phyloP scores from a whole-genome alignment of 805 yeast genomes.

The Diddensiella santjacobensis region DNA sequence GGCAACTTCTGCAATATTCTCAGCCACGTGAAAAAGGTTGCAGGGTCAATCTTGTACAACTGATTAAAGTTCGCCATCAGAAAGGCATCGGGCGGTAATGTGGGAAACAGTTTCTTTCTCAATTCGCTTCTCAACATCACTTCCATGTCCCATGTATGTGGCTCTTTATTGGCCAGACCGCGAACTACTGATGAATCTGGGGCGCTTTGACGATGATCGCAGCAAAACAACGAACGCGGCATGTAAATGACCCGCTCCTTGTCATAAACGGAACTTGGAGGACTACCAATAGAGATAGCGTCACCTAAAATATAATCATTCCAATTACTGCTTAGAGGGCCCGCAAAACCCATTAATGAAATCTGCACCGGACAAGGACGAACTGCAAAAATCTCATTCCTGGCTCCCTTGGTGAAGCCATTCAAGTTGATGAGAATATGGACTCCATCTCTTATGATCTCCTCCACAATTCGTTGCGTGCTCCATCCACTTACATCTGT shows the following conservation, averaged over 20 bases:
- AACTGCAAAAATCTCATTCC: constrained; percentile 33
- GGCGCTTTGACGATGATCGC: constrained; percentile 35
- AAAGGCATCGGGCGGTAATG: constrained; percentile 24
- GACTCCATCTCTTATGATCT: constrained; percentile 29
- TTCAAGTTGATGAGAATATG: constrained; percentile 33
- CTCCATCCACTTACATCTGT: constrained; percentile 27
- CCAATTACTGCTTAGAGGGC: constrained; percentile 33
- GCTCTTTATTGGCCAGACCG: not conserved
- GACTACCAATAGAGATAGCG: constrained; percentile 3
- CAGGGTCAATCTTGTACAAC: constrained; percentile 34
- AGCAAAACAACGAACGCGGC: constrained; percentile 32
- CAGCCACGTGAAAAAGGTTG: constrained; percentile 29
- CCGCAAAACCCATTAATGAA: constrained; percentile 35
- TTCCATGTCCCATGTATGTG: constrained; percentile 25
- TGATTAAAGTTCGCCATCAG: constrained; percentile 34
- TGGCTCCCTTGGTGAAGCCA: constrained; percentile 35
- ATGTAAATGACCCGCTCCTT: constrained; percentile 30
- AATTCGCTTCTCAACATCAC: constrained; percentile 20
- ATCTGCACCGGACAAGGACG: constrained; percentile 33
- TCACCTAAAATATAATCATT: constrained; percentile 32
- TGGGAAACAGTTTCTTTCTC: constrained; percentile 28
- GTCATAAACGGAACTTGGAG: constrained; percentile 16
- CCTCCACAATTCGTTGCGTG: constrained; percentile 26
- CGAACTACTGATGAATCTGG: constrained; percentile 19
- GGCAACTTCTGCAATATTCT: constrained; percentile 27